Conservation (phyloP, 257 asterid species). For the Ocimum tenuiflorum region DNA sequence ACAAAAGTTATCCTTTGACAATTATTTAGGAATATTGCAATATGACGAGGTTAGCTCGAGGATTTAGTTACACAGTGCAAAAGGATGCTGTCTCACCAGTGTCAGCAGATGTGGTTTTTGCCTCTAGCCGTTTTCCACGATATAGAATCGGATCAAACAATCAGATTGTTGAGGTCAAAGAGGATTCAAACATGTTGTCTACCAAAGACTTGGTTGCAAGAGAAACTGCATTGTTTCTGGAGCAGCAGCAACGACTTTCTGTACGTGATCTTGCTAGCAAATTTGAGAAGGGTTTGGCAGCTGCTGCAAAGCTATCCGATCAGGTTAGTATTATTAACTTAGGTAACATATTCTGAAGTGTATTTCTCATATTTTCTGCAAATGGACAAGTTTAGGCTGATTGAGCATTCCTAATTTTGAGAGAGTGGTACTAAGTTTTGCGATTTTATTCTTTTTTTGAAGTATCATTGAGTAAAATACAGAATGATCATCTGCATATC, state of each 20-base stretch:
- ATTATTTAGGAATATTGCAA: conserved; percentile 23
- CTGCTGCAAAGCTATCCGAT: conserved; percentile 80
- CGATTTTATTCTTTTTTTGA: neutral
- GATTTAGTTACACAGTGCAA: conserved; percentile 67
- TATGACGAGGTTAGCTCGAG: conserved; percentile 82
- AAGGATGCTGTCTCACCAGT: conserved; percentile 69
- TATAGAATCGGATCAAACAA: conserved; percentile 70
- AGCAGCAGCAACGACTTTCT: conserved; percentile 83
- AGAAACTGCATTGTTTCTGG: conserved; percentile 66
- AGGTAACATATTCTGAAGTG: neutral
- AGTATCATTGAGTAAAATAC: neutral
- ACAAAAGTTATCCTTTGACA: neutral
- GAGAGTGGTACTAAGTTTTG: neutral
- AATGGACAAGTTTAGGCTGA: neutral
- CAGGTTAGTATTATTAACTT: conserved; percentile 43
- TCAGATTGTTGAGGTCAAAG: conserved; percentile 72
- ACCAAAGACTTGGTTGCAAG: conserved; percentile 77
- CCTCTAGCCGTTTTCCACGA: conserved; percentile 68
- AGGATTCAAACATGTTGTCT: conserved; percentile 40
- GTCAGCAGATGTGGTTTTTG: conserved; percentile 74
- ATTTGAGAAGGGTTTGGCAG: conserved; percentile 95
- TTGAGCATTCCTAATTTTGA: neutral
- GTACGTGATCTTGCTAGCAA: conserved; percentile 96
- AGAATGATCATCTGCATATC: neutral
- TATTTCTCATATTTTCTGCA: neutral